These are phyloP conservation scores for Podosphaera xanthii DNA, from an alignment of 2,329 filamentous ascomycete species.

Conservation along the genomic window DNA sequence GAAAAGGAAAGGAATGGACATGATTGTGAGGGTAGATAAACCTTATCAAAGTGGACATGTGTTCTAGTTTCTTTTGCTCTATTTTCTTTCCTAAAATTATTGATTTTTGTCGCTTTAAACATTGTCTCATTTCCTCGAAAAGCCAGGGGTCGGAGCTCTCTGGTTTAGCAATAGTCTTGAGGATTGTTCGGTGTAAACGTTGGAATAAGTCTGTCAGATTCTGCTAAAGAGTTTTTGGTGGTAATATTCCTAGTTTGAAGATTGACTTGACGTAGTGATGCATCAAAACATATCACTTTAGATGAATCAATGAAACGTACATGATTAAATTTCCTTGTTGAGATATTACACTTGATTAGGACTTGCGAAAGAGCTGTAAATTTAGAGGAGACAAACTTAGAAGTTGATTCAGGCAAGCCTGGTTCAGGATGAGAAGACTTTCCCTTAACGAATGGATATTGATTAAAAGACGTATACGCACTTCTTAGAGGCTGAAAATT, in stretches of 20 bases:
- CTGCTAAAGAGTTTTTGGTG: background rate
- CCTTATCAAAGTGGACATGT: background rate
- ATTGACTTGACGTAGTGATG: background rate
- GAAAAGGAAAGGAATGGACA: too few relatives aligned
- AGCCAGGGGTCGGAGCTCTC: background rate
- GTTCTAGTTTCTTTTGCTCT: background rate
- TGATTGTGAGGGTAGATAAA: background rate
- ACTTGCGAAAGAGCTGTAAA: background rate
- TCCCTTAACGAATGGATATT: constrained; percentile 11
- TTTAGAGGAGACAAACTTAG: background rate
- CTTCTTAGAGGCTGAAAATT: constrained; percentile 15
- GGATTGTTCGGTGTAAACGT: background rate
- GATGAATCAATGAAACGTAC: background rate
- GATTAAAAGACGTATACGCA: constrained; percentile 12
- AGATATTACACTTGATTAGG: background rate
- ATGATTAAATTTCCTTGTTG: background rate
- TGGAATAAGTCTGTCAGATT: background rate
- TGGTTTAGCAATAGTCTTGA: background rate
- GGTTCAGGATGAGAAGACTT: background rate
- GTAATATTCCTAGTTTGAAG: background rate
- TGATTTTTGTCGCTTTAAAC: too few relatives aligned
- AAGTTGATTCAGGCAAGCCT: background rate
- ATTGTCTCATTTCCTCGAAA: too few relatives aligned
- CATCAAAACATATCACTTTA: background rate
- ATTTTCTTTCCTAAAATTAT: background rate